Percentiles rank a stretch among this genome's conserved stretches.
These are phyloP conservation scores for Verticillium alfalfae DNA, from an alignment of 2,329 filamentous ascomycete genomes.

Conservation along the genomic window DNA sequence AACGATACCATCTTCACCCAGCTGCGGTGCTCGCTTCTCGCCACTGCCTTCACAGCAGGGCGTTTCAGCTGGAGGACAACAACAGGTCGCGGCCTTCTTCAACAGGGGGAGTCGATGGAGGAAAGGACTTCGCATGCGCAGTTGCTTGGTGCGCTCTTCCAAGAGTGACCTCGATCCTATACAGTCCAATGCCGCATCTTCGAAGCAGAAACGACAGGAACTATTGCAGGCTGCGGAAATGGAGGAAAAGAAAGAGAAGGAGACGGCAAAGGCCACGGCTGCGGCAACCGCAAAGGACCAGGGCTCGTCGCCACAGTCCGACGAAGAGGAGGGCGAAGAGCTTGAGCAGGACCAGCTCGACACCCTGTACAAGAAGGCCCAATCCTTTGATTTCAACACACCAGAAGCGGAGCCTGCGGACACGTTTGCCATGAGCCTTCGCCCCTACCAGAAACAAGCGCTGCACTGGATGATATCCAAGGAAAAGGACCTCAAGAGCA, in stretches of 20 bases:
- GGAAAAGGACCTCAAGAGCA: conserved; percentile 71
- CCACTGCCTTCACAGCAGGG: conserved; percentile 64
- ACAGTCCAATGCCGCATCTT: conserved; percentile 65
- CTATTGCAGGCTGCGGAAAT: conserved; percentile 83
- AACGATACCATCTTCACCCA: conserved; percentile 96
- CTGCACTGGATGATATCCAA: conserved; percentile 95
- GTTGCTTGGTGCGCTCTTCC: conserved; percentile 86
- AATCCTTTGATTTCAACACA: conserved; percentile 92
- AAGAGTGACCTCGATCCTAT: conserved; percentile 80
- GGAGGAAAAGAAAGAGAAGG: conserved; percentile 69
- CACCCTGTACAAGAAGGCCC: conserved; percentile 88
- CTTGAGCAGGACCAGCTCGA: conserved; percentile 95
- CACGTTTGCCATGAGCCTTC: conserved; percentile 75
- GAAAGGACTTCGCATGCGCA: conserved; percentile 75
- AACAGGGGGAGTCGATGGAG: conserved; percentile 81
- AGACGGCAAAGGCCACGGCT: conserved; percentile 40
- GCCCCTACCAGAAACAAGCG: conserved; percentile 93
- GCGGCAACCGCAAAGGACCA: conserved; percentile 25
- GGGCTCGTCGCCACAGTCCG: conserved; percentile 48
- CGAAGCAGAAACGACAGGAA: conserved; percentile 76
- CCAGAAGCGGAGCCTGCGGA: conserved; percentile 78
- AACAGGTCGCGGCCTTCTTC: conserved; percentile 70
- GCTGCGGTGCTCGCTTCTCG: conserved; percentile 70
- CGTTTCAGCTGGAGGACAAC: conserved; percentile 52
- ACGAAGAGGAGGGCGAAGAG: conserved; percentile 83